Evolutionary conservation across 805 yeast species (phyloP), one percentile per base, ranked within the genome.

Genomic region (Cyberlindnera euphorbiiphila): DNA sequence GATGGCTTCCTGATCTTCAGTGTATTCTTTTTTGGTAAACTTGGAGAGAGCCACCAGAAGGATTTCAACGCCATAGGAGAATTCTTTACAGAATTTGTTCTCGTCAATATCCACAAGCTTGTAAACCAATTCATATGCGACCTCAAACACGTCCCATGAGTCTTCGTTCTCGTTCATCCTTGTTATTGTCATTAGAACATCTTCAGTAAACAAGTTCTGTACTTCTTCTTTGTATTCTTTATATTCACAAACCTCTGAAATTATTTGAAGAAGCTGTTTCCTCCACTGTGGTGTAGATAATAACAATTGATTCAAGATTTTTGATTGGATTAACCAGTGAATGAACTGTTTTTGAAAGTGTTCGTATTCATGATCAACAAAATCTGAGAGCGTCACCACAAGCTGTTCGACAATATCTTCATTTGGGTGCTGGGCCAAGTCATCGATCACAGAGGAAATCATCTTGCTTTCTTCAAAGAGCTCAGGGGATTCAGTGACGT

Each of bases 331-430:
- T 12, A 45, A 29, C 35, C 38, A 23, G 0, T 21, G 12, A 4
- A 46, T 19, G 17, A 46, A 36, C 6, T 13, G 11, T 2, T 16
- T n/a, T 24, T 46, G 46, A 12, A 45, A 34, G 3, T 14, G 27
- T 18, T 42, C 43, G 22, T 45, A 42, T 8, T 40, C 49, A 7
- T 31, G 36, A 18, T 50, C 53, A 9, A 49, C 39, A 7, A 49
- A 18, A 26, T 49, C 54, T 9, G 37, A 29, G 12, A 49, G 36
- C 3, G 50, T 29, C 6, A 20, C 13, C 1, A 42, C 23, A 9
- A 43, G 30, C 7, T 46, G 43, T 9, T 47, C 49, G 12, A 46
- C 34, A 9, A 50, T 41, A 18, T 49, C 50, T 3, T 36, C 43
- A 20, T 51, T 49, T 4, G 46, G 45, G 29, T 52, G 55, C 10